phyloP scores from a whole-genome alignment of 2,329 filamentous ascomycete species.

The Fusarium sp. region DNA sequence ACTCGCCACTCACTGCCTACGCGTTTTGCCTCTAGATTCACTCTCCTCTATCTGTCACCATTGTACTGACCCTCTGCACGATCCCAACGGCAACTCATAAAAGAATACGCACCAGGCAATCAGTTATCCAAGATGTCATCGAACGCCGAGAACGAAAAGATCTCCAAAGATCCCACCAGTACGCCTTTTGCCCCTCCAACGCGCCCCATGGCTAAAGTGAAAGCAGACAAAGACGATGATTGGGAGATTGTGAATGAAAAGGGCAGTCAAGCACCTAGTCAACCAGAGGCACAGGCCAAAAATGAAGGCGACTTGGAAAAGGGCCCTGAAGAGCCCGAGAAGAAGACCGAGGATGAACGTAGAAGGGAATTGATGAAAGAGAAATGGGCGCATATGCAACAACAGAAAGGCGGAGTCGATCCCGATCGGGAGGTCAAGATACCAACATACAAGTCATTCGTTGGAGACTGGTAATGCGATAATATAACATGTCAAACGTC shows the following conservation, averaged over 20 bases:
- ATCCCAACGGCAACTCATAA: too few species aligned
- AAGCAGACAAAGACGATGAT: background rate
- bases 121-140: background rate
- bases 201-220: background rate
- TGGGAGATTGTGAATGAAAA: conserved; percentile 18
- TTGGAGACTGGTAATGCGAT: background rate
- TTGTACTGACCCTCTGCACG: background rate
- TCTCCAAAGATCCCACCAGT: background rate
- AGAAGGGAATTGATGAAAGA: background rate
- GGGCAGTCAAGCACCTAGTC: background rate
- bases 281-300: too few species aligned
- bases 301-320: background rate
- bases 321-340: accelerated
- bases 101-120: accelerated
- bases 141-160: background rate
- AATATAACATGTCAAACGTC: accelerated
- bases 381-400: background rate
- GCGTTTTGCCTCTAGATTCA: background rate
- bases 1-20: background rate
- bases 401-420: background rate
- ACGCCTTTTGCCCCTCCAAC: background rate
- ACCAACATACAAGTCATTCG: conserved; percentile 4
- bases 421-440: background rate
- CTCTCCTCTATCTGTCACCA: background rate
- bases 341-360: background rate